A percentile compares a stretch with the other conserved stretches of the same genome.
Conservation (phyloP, 306 rosid species). For the Vachellia collinsii region DNA sequence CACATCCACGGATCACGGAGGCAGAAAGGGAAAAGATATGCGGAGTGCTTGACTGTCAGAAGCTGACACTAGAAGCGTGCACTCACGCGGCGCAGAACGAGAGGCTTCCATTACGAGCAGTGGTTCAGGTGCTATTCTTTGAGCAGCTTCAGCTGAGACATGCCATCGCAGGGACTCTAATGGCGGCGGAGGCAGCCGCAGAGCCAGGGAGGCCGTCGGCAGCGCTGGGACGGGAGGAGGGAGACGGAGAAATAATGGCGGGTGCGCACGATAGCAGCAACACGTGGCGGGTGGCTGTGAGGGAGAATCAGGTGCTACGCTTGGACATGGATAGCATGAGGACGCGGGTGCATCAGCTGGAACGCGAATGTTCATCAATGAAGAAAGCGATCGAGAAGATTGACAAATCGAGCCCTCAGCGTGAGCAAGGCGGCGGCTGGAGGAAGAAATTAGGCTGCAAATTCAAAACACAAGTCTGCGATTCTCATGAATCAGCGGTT, state of each 20-base stretch:
- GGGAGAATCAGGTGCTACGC: slow-evolving; percentile 97
- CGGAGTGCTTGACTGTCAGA: slow-evolving; percentile 76
- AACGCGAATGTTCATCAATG: slow-evolving; percentile 94
- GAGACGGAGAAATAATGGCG: slow-evolving; percentile 10
- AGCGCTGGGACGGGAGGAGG: slow-evolving; percentile 33
- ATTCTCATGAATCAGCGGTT: slow-evolving; percentile 81
- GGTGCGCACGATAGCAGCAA: slow-evolving; percentile 40
- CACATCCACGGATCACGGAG: slow-evolving; percentile 82
- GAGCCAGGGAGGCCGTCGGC: slow-evolving; percentile 58
- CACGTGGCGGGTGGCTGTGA: slow-evolving; percentile 86
- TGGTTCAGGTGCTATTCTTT: slow-evolving; percentile 84
- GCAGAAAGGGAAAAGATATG: slow-evolving; percentile 77
- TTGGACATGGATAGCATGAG: slow-evolving; percentile 99
- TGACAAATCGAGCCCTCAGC: slow-evolving; percentile 50
- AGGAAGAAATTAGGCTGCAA: slow-evolving; percentile 80
- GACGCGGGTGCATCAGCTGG: slow-evolving; percentile 96
- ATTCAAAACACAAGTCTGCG: slow-evolving; percentile 94
- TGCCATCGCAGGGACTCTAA: slow-evolving; percentile 83
- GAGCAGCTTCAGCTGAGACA: slow-evolving; percentile 99
- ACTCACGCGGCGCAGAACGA: slow-evolving; percentile 95
- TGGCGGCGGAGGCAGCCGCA: slow-evolving; percentile 60
- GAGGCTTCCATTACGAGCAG: slow-evolving; percentile 75
- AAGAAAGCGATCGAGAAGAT: slow-evolving; percentile 74
- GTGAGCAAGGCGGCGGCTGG: slow-evolving; percentile 39
- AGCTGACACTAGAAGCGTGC: slow-evolving; percentile 78